Evolutionary conservation across 2,329 filamentous ascomycete genomes (phyloP).

Genomic region (Xylaria sp.): DNA sequence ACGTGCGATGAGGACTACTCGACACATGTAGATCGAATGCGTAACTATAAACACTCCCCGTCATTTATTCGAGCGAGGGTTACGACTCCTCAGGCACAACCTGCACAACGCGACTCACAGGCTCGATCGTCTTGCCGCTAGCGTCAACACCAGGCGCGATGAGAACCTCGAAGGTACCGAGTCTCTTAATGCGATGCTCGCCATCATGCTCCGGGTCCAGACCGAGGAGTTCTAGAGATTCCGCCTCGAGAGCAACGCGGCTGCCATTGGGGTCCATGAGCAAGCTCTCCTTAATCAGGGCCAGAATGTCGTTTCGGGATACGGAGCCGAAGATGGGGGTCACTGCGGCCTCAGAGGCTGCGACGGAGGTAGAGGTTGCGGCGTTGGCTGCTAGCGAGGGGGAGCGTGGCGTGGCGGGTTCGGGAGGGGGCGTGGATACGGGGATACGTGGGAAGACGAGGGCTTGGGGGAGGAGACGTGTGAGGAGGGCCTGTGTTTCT

Average conservation of each 20-base stretch:
- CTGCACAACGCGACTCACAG: conserved; percentile 51
- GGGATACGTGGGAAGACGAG: conserved; percentile 54
- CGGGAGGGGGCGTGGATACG: conserved; percentile 28
- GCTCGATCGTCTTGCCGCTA: conserved; percentile 47
- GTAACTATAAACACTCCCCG: not conserved
- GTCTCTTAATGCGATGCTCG: conserved; percentile 55
- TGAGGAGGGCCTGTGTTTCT: conserved; percentile 52
- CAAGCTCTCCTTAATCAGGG: conserved; percentile 51
- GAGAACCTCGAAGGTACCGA: conserved; percentile 56
- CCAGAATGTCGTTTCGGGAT: conserved; percentile 53
- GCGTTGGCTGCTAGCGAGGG: conserved; percentile 47
- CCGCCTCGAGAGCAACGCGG: conserved; percentile 52
- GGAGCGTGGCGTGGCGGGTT: conserved; percentile 42
- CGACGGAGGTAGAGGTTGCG: conserved; percentile 37
- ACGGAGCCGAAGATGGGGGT: conserved; percentile 58
- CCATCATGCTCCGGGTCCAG: conserved; percentile 44
- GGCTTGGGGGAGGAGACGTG: conserved; percentile 51
- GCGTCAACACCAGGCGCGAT: conserved; percentile 46
- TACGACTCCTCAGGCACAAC: conserved; percentile 49
- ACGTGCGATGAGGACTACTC: not conserved
- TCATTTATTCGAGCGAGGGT: not conserved
- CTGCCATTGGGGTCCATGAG: conserved; percentile 50
- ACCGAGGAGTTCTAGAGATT: conserved; percentile 51
- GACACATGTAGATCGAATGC: not conserved
- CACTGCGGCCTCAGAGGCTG: conserved; percentile 24